Evolutionary conservation across 257 asterid species (phyloP).

Genomic region (Henckelia pumila): DNA sequence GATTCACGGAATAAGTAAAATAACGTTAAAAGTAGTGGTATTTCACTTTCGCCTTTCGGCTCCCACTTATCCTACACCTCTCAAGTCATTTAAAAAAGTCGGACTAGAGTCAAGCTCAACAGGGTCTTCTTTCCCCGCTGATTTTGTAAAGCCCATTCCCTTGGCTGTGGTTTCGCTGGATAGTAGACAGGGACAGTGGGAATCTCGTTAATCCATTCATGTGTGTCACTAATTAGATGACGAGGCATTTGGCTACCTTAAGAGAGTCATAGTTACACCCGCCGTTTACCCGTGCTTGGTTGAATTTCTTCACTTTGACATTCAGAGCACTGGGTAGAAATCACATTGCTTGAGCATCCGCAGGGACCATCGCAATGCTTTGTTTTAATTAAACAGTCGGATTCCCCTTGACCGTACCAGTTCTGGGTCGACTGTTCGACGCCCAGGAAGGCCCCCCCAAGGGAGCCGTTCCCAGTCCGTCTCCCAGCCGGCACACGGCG

Average conservation of each 20-base stretch:
- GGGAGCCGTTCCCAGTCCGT: too few relatives aligned
- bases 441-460: too few relatives aligned
- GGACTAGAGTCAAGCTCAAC: constrained; percentile 48
- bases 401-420: constrained; percentile 39
- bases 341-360: constrained; percentile 37
- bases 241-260: constrained; percentile 79
- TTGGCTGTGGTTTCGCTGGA: too few relatives aligned
- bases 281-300: constrained; percentile 46
- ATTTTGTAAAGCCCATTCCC: too few relatives aligned
- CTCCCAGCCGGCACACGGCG: too few relatives aligned
- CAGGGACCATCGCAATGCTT: constrained; percentile 46
- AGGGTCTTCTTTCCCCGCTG: constrained; percentile 42
- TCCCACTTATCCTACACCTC: constrained; percentile 61
- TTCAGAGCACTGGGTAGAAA: too few relatives aligned
- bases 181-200: too few relatives aligned
- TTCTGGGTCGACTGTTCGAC: too few relatives aligned
- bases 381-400: constrained; percentile 39
- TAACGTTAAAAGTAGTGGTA: constrained; percentile 89
- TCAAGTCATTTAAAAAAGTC: constrained; percentile 42
- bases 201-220: constrained; percentile 57
- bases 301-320: too few relatives aligned
- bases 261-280: constrained; percentile 57
- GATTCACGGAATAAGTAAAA: constrained; percentile 83
- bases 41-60: constrained; percentile 73
- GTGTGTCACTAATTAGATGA: constrained; percentile 64